Percentiles rank a stretch among this genome's conserved stretches.
Conservation (phyloP, 2,329 filamentous ascomycete genomes). For the Neophaeococcomyces mojaviensis region DNA sequence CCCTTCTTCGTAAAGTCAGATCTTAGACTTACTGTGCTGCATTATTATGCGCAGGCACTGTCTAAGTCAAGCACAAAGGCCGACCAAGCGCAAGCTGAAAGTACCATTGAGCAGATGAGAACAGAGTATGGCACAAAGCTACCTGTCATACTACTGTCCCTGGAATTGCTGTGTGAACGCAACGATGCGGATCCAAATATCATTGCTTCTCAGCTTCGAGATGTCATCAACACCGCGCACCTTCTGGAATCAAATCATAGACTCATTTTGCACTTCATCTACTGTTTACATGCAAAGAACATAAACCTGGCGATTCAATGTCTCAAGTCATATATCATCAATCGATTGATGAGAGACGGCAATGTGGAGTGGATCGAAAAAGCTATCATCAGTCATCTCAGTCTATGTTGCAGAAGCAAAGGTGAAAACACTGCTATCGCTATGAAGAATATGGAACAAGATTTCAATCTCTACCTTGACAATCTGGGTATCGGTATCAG, state of each 20-base stretch:
- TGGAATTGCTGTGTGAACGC: conserved; percentile 54
- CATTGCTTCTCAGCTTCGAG: conserved; percentile 40
- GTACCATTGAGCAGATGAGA: background rate
- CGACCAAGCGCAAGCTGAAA: background rate
- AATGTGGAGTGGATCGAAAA: conserved; percentile 60
- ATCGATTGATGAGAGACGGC: conserved; percentile 46
- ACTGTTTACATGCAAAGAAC: conserved; percentile 36
- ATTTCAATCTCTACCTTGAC: conserved; percentile 38
- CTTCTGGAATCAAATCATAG: conserved; percentile 59
- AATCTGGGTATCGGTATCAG: conserved; percentile 28
- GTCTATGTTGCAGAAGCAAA: conserved; percentile 45
- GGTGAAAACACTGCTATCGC: background rate
- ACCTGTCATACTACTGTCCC: conserved; percentile 57
- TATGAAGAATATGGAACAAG: conserved; percentile 1
- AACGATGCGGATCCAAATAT: conserved; percentile 29
- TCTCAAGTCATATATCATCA: conserved; percentile 57
- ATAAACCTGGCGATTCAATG: conserved; percentile 37
- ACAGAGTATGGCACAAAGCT: conserved; percentile 55
- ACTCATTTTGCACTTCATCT: conserved; percentile 58
- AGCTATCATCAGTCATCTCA: conserved; percentile 59
- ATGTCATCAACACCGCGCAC: conserved; percentile 52
- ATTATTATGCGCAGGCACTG: conserved; percentile 37
- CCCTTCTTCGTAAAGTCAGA: conserved; percentile 56
- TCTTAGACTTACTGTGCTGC: conserved; percentile 58
- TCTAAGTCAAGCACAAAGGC: background rate